phyloP scores from a whole-genome alignment of 768 basidiomycete species.

The Pisolithus orientalis region DNA sequence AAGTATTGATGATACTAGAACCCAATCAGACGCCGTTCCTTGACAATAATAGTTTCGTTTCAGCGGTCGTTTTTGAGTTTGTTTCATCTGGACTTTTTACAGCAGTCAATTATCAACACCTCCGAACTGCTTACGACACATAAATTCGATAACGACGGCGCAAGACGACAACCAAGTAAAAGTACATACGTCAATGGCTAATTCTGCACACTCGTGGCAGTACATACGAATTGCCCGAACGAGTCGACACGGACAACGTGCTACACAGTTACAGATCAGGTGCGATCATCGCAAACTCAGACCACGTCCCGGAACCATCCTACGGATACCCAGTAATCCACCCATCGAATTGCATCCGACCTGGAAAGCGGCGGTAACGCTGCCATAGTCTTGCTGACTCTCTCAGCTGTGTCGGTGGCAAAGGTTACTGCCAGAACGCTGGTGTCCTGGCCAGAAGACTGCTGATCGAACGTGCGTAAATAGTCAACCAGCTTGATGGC shows the following conservation, averaged over 20 bases:
- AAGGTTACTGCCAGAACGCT: not conserved
- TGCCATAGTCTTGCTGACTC: not conserved
- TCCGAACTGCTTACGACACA: no score
- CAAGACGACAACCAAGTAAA: not conserved
- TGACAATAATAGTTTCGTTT: no score
- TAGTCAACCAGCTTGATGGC: slow-evolving; percentile 27
- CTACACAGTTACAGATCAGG: not conserved
- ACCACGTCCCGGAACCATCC: slow-evolving; percentile 16
- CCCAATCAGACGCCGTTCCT: no score
- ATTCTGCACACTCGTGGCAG: not conserved
- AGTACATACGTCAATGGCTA: not conserved
- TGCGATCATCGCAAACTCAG: not conserved
- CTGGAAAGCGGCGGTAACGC: not conserved
- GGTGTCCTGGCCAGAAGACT: not conserved
- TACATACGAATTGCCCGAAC: not conserved
- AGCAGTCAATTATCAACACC: not conserved
- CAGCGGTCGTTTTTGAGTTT: no score
- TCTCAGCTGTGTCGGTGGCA: not conserved
- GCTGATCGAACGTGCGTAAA: slow-evolving; percentile 11
- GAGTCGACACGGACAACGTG: not conserved
- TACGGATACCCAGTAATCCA: slow-evolving; percentile 32
- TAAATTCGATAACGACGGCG: no score
- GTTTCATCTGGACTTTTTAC: no score
- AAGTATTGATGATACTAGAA: no score
- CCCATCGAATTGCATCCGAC: slow-evolving; percentile 27